phyloP scores from a whole-genome alignment of 169 alveolate species.

The Plasmodium sp. region DNA sequence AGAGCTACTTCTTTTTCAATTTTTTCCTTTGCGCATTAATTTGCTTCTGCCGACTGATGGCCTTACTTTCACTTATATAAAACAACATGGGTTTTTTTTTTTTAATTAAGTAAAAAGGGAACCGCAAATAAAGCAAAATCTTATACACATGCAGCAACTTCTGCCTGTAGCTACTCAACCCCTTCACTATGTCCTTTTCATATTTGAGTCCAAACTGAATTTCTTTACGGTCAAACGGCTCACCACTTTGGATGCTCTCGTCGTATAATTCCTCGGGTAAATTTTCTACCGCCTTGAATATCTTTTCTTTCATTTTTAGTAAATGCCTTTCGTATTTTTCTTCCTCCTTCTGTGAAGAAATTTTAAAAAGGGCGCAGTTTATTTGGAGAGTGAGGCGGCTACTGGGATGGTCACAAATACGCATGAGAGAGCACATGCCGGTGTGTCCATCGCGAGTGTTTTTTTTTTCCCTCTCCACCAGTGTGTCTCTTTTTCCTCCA shows the following conservation, averaged over 20 bases:
- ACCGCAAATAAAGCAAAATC: constrained; percentile 79
- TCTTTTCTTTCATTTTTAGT: constrained; percentile 61
- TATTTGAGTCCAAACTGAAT: constrained; percentile 73
- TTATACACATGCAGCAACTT: constrained; percentile 80
- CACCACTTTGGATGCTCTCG: constrained; percentile 66
- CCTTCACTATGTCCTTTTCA: constrained; percentile 73
- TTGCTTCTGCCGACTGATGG: constrained; percentile 83
- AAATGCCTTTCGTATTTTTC: constrained; percentile 40
- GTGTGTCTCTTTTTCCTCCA: neutral
- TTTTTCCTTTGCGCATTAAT: constrained; percentile 80
- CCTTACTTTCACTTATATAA: constrained; percentile 85
- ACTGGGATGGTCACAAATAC: neutral
- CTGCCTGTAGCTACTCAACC: constrained; percentile 77
- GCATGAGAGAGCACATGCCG: no score
- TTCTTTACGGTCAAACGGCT: constrained; percentile 31
- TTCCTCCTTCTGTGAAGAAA: constrained; percentile 32
- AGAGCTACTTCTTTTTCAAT: constrained; percentile 64
- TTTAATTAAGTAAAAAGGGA: constrained; percentile 81
- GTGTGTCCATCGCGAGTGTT: neutral
- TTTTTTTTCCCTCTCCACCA: neutral
- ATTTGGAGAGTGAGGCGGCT: neutral
- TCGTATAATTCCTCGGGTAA: constrained; percentile 66
- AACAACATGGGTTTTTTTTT: constrained; percentile 81
- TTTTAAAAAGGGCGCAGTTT: neutral
- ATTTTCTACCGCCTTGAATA: constrained; percentile 28